A percentile compares a stretch with the other conserved stretches of the same genome.
Conservation (phyloP, 1,284 basidiomycete genomes). For the Trichosporon faecale region DNA sequence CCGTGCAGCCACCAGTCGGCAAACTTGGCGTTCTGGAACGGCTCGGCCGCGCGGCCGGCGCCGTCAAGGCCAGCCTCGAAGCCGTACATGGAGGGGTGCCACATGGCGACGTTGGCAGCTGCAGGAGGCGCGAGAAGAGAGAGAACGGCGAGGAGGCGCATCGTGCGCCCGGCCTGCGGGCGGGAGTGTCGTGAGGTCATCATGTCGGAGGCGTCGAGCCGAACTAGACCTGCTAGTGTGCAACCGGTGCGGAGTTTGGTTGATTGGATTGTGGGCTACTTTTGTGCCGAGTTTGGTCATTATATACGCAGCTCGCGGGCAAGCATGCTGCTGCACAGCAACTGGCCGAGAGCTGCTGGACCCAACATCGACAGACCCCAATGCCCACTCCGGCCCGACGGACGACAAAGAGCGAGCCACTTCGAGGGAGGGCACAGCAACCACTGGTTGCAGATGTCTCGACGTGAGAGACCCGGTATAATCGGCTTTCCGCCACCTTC, state of each 20-base stretch:
- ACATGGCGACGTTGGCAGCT: neutral
- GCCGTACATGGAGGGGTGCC: neutral
- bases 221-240: neutral
- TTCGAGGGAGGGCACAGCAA: neutral
- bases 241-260: neutral
- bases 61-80: neutral
- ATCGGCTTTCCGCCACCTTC: neutral
- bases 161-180: slow-evolving; percentile 1
- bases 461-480: neutral
- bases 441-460: neutral
- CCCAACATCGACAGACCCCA: neutral
- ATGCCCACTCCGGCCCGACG: neutral
- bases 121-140: neutral
- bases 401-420: neutral
- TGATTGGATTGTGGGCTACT: neutral
- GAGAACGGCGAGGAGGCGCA: neutral
- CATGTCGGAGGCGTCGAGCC: neutral
- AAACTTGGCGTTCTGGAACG: neutral
- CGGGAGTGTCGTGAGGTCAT: neutral
- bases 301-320: neutral
- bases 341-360: neutral
- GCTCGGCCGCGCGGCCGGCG: neutral
- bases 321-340: neutral
- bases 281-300: neutral
- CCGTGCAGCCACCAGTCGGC: neutral